Percentiles rank a stretch among this genome's conserved stretches.
Conservation (phyloP, 345 rosid species). For the Durio zibethinus region DNA sequence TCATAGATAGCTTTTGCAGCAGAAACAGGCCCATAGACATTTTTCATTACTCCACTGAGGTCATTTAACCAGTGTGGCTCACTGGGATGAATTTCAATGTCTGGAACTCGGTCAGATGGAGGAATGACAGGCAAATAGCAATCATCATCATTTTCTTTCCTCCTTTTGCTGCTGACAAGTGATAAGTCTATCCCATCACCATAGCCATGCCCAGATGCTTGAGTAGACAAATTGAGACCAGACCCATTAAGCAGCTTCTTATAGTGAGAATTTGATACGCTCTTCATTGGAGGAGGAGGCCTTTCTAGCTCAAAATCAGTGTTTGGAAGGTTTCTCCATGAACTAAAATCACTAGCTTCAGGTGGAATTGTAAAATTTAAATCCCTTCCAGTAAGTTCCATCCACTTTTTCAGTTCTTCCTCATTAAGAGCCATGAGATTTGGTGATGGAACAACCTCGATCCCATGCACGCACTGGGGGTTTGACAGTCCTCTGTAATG, state of each 20-base stretch:
- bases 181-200: conserved; percentile 70
- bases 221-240: conserved; percentile 77
- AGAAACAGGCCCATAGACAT: conserved; percentile 79
- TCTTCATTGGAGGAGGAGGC: conserved; percentile 46
- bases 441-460: conserved; percentile 74
- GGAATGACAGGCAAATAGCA: conserved; percentile 48
- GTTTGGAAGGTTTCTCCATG: conserved; percentile 92
- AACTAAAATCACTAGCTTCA: conserved; percentile 88
- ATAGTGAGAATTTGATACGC: conserved; percentile 45
- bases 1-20: conserved; percentile 93
- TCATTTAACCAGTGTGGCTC: conserved; percentile 78
- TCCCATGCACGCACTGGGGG: conserved; percentile 93
- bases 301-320: conserved; percentile 94
- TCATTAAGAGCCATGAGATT: conserved; percentile 70
- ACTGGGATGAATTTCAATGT: conserved; percentile 53
- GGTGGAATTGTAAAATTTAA: conserved; percentile 65
- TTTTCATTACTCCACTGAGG: conserved; percentile 84
- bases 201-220: conserved; percentile 51
- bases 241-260: conserved; percentile 85
- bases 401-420: conserved; percentile 89
- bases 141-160: conserved; percentile 72
- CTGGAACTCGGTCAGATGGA: conserved; percentile 37
- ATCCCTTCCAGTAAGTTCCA: conserved; percentile 89
- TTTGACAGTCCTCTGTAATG: conserved; percentile 95
- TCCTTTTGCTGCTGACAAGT: conserved; percentile 65